A percentile compares a stretch with the other conserved stretches of the same genome.
phyloP scores from a whole-genome alignment of 2,329 filamentous ascomycete genomes.

The Fusarium dimerum region DNA sequence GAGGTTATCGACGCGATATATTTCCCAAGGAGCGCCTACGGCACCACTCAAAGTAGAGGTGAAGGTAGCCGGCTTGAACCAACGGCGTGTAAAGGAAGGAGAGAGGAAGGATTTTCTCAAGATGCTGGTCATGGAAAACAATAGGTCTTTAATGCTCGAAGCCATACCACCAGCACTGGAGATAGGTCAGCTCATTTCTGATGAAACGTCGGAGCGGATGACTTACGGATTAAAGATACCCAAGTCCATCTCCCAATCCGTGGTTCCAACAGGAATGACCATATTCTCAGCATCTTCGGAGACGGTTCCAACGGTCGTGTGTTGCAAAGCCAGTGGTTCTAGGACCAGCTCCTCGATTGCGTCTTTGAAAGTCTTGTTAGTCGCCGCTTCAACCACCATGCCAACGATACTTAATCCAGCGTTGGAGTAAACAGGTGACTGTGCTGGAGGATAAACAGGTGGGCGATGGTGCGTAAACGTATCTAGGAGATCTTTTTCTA shows the following conservation, averaged over 20 bases:
- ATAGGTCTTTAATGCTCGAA: neutral
- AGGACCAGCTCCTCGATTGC: neutral
- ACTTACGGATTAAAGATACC: constrained; percentile 3
- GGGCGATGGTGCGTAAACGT: constrained; percentile 1
- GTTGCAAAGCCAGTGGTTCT: neutral
- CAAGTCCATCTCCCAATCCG: constrained; percentile 2
- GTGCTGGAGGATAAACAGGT: neutral
- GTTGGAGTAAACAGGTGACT: constrained; percentile 2
- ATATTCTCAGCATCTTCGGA: neutral
- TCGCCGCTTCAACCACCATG: constrained; percentile 2
- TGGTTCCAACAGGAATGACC: neutral
- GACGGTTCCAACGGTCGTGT: neutral
- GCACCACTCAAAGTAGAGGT: neutral
- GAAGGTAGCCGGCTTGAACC: constrained; percentile 3
- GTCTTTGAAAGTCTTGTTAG: neutral
- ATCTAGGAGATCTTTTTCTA: neutral
- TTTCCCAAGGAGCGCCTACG: constrained; percentile 6
- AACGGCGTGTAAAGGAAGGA: neutral
- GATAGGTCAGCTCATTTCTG: neutral
- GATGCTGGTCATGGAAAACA: neutral
- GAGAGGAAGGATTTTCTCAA: neutral
- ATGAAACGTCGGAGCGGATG: fast-evolving
- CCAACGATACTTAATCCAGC: neutral
- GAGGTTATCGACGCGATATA: constrained; percentile 6
- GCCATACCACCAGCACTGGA: constrained; percentile 1